Evolutionary conservation across 352 stramenopile genomes (phyloP), one percentile per base, ranked within the genome.

Genomic region (Phytophthora cryptogea): DNA sequence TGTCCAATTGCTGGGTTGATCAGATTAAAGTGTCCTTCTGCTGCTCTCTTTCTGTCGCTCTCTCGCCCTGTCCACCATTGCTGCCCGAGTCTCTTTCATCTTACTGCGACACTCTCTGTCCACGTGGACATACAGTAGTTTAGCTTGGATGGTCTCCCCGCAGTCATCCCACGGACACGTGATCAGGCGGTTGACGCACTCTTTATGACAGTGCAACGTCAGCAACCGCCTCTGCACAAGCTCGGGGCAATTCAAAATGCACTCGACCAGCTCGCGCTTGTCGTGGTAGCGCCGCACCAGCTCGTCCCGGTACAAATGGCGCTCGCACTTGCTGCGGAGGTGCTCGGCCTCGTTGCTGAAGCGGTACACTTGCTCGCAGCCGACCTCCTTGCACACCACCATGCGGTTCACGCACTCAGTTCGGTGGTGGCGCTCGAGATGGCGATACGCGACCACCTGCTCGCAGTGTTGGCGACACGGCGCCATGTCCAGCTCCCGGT

Each of bases 401-500:
- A 88, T 45, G n/a, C 81, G 78, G 14, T 88, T 36, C 8, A 56
- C 43, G 31, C 83, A 91, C 16, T 76, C 61, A 11, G 67, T 14
- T 0, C 76, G 72, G 20, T 87, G 74, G 50, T 93, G 83, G 7
- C 50, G 17, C 5, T 93, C 81, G 58, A 93, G 54, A 0, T 69
- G 49, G 0, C 66, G 62, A 23, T 83, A 41, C 17, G 61, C 45
- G 9, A 90, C 46, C 5, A 28, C 36, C 32, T 62, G 61, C 8
- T 72, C 74, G 23, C 83, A 93, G 23, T 67, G 43, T n/a, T 78
- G 76, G 0, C 70, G 65, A 57, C 83, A 90, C 31, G 52, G 36
- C 47, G 76, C 63, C 26, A 48, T 17, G 37, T 83, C 75, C 13
- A 61, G 51, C 31, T 80, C 65, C 17, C 81, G 69, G 40, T 86